Evolutionary conservation across 768 basidiomycete species (phyloP), one percentile per base, ranked within the genome.

Genomic region (Phylloporus sp.): DNA sequence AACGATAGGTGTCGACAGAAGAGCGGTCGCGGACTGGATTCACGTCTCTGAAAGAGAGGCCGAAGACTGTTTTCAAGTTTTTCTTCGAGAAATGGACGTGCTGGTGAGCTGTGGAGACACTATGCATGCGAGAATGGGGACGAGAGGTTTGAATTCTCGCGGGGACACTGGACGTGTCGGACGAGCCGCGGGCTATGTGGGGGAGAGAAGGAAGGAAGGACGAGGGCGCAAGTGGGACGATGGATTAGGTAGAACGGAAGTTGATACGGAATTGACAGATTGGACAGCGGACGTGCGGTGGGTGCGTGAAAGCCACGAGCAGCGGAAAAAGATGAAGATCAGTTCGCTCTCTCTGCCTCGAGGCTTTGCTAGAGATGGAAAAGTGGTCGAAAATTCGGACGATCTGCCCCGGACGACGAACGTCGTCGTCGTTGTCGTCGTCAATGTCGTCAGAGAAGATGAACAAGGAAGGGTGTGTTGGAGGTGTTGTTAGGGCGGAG

Each of bases 21-120:
- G 63, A 50, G 58, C 57, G 63, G 50, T 49, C 58, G 38, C 53
- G 64, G 40, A 52, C 52, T 49, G 63, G 57, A 55, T 61, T 52
- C 29, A 67, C 57, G 54, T 67, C 62, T 56, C 64, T 70, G 55
- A 69, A 71, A 41, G 68, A 68, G 38, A 64, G 46, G 41, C 76
- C 76, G 42, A 79, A 68, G 35, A 75, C 75, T 23, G 73, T 62
- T 58, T 71, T 72, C 62, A 79, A 69, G 58, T 69, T 72, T 65
- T 71, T 71, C 70, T 69, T 74, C 44, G 69, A 62, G 27, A 67
- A 56, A 48, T 62, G 57, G 60, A 58, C 47, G 55, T 62, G 61
- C 11, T 59, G 67, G 49, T 67, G 59, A 61, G 67, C 51, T 58
- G 69, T 52, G 48, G 69, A 65, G 53, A 66, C 66, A 59, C 66